These are phyloP conservation scores for Ophiostoma populinum DNA, from an alignment of 2,329 filamentous ascomycete species.

Conservation along the genomic window DNA sequence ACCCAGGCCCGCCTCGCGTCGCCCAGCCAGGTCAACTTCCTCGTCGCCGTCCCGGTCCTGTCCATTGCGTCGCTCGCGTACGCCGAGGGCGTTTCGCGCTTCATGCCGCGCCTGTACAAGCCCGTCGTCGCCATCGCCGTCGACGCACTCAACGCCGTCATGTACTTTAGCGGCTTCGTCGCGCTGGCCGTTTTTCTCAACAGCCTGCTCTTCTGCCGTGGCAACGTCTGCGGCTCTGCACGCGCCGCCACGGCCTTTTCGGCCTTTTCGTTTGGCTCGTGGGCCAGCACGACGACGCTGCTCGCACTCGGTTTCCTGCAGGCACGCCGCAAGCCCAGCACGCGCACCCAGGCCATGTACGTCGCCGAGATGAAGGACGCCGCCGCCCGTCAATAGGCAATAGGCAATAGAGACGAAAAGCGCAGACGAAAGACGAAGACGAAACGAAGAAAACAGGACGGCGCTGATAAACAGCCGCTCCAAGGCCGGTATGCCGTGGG, in stretches of 20 bases:
- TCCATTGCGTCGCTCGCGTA: conserved; percentile 37
- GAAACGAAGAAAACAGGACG: too few relatives aligned
- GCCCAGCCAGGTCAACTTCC: conserved; percentile 40
- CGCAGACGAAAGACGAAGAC: too few relatives aligned
- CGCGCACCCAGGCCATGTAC: conserved; percentile 15
- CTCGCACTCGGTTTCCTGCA: conserved; percentile 30
- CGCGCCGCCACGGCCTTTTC: conserved; percentile 37
- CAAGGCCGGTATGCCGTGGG: too few relatives aligned
- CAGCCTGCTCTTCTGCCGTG: conserved; percentile 37
- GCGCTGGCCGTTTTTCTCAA: conserved; percentile 39
- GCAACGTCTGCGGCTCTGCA: conserved; percentile 36
- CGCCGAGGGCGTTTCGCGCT: conserved; percentile 31
- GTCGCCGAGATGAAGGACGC: conserved; percentile 21
- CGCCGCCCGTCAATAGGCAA: conserved; percentile 8
- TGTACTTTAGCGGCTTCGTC: conserved; percentile 43
- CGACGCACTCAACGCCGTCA: conserved; percentile 33
- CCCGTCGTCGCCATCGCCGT: conserved; percentile 30
- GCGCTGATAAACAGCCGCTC: too few relatives aligned
- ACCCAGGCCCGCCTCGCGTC: conserved; percentile 33
- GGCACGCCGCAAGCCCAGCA: conserved; percentile 18
- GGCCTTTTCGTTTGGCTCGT: conserved; percentile 34
- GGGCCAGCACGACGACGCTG: conserved; percentile 31
- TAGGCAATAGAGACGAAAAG: too few relatives aligned
- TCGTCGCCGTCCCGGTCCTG: conserved; percentile 36
- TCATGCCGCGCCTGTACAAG: conserved; percentile 27